These are phyloP conservation scores for Boeremia lycopersici DNA, from an alignment of 2,329 filamentous ascomycete species.

Conservation along the genomic window DNA sequence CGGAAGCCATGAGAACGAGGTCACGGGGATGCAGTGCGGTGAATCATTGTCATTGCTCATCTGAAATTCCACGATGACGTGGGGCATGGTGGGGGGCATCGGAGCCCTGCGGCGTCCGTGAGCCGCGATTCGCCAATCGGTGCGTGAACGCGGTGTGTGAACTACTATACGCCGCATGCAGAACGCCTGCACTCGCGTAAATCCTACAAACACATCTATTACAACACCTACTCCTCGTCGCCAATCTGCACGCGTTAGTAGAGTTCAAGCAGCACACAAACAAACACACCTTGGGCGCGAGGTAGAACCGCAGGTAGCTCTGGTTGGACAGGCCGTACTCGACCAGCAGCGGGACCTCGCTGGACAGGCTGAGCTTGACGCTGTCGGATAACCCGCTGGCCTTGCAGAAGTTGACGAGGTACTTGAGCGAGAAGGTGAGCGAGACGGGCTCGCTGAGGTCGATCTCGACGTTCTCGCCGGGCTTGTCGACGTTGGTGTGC, in stretches of 20 bases:
- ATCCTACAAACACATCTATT: constrained; percentile 34
- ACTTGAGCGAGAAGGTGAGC: constrained; percentile 98
- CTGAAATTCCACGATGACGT: constrained; percentile 44
- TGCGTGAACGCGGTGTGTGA: constrained; percentile 2
- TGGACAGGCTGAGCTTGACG: constrained; percentile 93
- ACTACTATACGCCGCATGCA: too few relatives aligned
- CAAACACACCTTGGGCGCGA: constrained; percentile 84
- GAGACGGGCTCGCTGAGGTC: constrained; percentile 89
- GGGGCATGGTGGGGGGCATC: constrained; percentile 35
- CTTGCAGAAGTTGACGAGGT: constrained; percentile 99
- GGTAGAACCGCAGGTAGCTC: constrained; percentile 95
- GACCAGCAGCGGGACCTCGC: constrained; percentile 93
- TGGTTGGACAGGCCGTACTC: constrained; percentile 85
- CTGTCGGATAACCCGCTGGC: constrained; percentile 79
- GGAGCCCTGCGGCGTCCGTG: constrained; percentile 19
- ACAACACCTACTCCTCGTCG: constrained; percentile 62
- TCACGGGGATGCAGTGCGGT: background rate
- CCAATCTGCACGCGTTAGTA: constrained; percentile 66
- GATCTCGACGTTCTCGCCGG: constrained; percentile 83
- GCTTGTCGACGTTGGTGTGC: constrained; percentile 88
- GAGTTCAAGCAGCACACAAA: background rate
- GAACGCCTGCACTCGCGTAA: constrained; percentile 29
- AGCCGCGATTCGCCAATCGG: constrained; percentile 23
- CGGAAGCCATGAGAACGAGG: constrained; percentile 34
- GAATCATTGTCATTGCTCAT: constrained; percentile 41